Evolutionary conservation across 306 rosid species (phyloP), one percentile per base, ranked within the genome.

Genomic region (Prunus mira): DNA sequence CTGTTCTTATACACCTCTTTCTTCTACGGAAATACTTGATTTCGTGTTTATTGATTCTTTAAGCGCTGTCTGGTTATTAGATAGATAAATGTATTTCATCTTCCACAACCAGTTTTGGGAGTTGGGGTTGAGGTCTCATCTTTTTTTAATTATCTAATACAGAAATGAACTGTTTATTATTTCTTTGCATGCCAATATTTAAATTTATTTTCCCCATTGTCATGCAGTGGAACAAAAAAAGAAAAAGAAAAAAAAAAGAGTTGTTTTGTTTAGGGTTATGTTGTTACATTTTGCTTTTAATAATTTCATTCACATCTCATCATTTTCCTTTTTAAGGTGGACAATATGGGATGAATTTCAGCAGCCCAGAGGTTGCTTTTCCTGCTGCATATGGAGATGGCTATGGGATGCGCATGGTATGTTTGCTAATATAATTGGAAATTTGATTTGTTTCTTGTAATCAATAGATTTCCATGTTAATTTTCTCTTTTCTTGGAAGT

Each of bases 321-420:
- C 76, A 9, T 57, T 78, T 65, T 78, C 70, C 82, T 82, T 79
- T 54, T 79, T 69, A 67, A 90, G 96, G 92, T 74, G 93, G 86
- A 56, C 79, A 92, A 54, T 93, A 90, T 72, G 95, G 95, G 71
- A 86, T 90, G 75, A 82, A 78, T 63, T 89, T 67, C 82, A 85
- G 89, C 71, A 81, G 85, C 72, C 73, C 90, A 55, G 90, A 91
- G 27, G 84, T 89, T 12, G 79, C 77, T 72, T 86, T 80, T 67
- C 83, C 90, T 43, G 65, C 87, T 75, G 86, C 89, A 52, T 93
- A 87, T 67, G 79, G 86, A 47, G 96, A 91, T 79, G 87, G 85
- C 77, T 89, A 93, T 88, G 90, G 95, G 13, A 70, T 76, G 82
- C 93, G 86, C 81, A 38, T 81, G 91, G 98, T 93, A 87, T 69